Conservation (phyloP, 306 rosid species). For the Phaseolus lunatus region DNA sequence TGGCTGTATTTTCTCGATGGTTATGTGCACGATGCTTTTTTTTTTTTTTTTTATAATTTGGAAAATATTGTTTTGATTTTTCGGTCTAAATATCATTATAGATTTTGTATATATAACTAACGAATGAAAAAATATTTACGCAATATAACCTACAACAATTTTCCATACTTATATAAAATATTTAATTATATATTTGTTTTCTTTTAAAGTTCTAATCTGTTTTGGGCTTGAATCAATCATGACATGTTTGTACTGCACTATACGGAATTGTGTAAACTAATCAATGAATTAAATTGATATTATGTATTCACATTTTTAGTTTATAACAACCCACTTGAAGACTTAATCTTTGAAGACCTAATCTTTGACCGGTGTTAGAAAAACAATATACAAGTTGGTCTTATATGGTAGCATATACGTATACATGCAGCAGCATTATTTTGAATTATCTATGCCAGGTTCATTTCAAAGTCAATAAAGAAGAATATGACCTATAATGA, state of each 20-base stretch:
- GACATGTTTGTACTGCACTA: background rate
- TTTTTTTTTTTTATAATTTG: too few species aligned
- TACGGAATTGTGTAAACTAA: background rate
- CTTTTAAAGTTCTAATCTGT: background rate
- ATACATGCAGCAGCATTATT: background rate
- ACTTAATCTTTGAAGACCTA: slow-evolving; percentile 11
- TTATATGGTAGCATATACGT: background rate
- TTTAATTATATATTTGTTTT: too few species aligned
- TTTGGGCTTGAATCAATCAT: background rate
- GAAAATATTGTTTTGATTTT: too few species aligned
- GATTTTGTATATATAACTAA: too few species aligned
- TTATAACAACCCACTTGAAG: slow-evolving; percentile 5
- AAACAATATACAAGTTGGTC: slow-evolving; percentile 4
- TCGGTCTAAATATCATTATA: too few species aligned
- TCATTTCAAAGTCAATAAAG: slow-evolving; percentile 32
- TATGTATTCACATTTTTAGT: background rate
- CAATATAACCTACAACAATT: too few species aligned
- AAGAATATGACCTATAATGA: background rate
- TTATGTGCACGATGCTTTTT: too few species aligned
- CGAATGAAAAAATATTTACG: too few species aligned
- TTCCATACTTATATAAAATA: too few species aligned
- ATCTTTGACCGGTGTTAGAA: background rate
- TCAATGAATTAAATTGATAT: background rate
- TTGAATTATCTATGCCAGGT: background rate
- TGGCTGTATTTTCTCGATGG: too few species aligned